Conservation (phyloP, 441 rosid species). For the Adansonia rubrostipa region DNA sequence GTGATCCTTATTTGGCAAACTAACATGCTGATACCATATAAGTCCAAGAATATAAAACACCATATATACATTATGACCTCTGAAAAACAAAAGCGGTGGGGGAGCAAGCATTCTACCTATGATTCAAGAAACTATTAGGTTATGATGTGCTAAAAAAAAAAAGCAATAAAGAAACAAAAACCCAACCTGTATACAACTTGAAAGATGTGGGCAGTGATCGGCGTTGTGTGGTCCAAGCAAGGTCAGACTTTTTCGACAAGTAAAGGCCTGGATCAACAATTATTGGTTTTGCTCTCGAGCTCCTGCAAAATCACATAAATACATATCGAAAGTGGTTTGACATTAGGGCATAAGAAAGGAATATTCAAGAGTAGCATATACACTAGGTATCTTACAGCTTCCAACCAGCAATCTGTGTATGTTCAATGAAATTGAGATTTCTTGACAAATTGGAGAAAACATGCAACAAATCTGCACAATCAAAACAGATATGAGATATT, state of each 20-base stretch:
- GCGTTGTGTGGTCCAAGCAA: slow-evolving; percentile 83
- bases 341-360: slow-evolving; percentile 1
- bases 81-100: background rate
- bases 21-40: background rate
- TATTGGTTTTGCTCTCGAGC: slow-evolving; percentile 79
- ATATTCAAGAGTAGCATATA: slow-evolving; percentile 17
- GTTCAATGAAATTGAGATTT: slow-evolving; percentile 82
- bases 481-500: slow-evolving; percentile 26
- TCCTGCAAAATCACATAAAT: slow-evolving; percentile 50
- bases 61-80: no score
- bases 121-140: background rate
- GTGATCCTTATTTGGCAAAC: background rate
- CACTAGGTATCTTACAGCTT: slow-evolving; percentile 69
- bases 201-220: slow-evolving; percentile 86
- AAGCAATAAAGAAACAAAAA: slow-evolving; percentile 15
- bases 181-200: slow-evolving; percentile 82
- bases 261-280: slow-evolving; percentile 93
- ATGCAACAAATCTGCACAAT: slow-evolving; percentile 72
- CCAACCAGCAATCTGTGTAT: slow-evolving; percentile 83
- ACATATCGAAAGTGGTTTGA: background rate
- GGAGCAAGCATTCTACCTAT: background rate
- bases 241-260: slow-evolving; percentile 84
- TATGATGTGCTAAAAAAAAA: background rate
- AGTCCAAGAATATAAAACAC: background rate
- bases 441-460: slow-evolving; percentile 76